Evolutionary conservation across 371 early-diverging fungal genomes (phyloP), one percentile per base, ranked within the genome.

Genomic region (Entomophthora muscae): DNA sequence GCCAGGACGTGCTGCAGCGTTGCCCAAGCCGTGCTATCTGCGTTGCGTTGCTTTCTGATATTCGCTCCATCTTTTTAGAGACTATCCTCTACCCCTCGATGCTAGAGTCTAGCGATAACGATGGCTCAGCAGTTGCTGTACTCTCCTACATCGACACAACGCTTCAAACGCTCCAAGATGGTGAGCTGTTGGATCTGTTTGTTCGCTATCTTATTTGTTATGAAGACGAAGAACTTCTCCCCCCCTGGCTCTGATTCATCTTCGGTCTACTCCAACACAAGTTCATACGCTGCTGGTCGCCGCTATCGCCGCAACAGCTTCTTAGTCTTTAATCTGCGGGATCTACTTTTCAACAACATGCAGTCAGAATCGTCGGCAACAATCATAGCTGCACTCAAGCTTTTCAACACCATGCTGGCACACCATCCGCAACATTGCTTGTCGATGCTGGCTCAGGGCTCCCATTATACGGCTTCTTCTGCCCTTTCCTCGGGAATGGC

Each of bases 41-140:
- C 13, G 66, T 71, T 3, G 72, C 76, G 13, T 73, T 93, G 10
- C 69, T 91, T 60, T 69, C 69, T n/a, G 80, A 79, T 42, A 73
- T 93, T 66, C 81, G 84, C 42, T 69, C 76, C 21, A 81, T 84
- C 22, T 91, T 94, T 70, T 72, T 96, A 57, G 87, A 86, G 64
- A 85, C 85, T 52, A 89, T 93, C 53, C 70, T 96, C 33, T 86
- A 88, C 60, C 90, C 94, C 3, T 85, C 90, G 29, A 77, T 94
- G 61, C 70, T 84, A 29, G 90, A 89, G 63, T 86, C 90, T 66
- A 88, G 89, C 0, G 97, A 96, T 69, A 80, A 80, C 17, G 94
- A 96, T 68, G 94, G 93, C 0, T 90, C 90, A 57, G 84, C 91
- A 0, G 90, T 91, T 0, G 88, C 93, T 0, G 85, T 88, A 1